phyloP scores from a whole-genome alignment of 768 basidiomycete species.

The Suillus plorans region DNA sequence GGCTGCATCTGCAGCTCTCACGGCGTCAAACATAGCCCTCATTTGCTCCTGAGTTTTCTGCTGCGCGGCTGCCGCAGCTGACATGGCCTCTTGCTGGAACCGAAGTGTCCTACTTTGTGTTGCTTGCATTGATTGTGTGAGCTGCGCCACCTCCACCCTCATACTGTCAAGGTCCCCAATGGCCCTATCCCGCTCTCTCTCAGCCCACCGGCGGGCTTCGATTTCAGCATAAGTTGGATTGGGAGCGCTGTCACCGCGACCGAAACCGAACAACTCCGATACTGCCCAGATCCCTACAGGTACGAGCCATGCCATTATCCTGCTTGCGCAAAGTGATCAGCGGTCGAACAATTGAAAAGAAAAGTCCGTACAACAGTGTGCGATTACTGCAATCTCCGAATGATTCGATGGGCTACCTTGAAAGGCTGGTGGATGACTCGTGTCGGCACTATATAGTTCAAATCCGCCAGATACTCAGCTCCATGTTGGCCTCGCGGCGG shows the following conservation, averaged over 20 bases:
- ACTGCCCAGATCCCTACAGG: background rate
- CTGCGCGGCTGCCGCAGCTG: background rate
- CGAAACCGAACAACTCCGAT: background rate
- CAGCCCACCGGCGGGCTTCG: background rate
- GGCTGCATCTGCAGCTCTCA: slow-evolving; percentile 1
- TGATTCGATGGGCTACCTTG: background rate
- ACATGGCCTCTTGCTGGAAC: background rate
- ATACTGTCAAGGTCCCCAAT: background rate
- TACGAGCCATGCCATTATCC: background rate
- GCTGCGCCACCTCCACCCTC: background rate
- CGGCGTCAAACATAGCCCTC: slow-evolving; percentile 1
- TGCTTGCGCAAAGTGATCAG: background rate
- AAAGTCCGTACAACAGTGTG: background rate
- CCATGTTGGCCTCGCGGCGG: background rate
- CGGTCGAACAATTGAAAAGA: background rate
- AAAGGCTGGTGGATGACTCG: background rate
- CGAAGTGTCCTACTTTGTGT: background rate
- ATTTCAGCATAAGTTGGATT: background rate
- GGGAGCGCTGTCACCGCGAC: background rate
- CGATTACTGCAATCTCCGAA: background rate
- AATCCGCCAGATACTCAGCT: background rate
- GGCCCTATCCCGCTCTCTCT: background rate
- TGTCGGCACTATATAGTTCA: background rate
- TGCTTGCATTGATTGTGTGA: background rate
- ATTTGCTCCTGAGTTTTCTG: background rate